Evolutionary conservation across 2,329 filamentous ascomycete genomes (phyloP).

Genomic region (Ambrosiella xylebori): DNA sequence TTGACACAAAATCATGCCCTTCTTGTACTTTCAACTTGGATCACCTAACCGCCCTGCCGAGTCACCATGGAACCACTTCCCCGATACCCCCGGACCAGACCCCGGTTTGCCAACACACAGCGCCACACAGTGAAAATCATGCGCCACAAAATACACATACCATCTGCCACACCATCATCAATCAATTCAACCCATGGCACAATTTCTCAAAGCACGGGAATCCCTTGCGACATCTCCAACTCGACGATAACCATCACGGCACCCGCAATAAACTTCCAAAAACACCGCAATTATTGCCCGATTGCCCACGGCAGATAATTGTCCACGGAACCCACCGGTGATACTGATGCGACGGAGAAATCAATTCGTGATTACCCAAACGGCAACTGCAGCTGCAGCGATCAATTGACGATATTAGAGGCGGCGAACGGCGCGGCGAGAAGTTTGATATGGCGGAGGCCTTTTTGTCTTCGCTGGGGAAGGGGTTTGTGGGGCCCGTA

Average conservation of each 20-base stretch:
- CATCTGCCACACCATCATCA: not conserved
- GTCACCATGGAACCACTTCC: not conserved
- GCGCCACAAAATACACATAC: not conserved
- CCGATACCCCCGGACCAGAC: not conserved
- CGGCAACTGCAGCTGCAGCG: not conserved
- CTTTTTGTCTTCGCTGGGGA: not conserved
- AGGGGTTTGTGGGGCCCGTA: not conserved
- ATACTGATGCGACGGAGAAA: no score
- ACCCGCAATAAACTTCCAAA: not conserved
- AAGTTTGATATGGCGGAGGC: slow-evolving; percentile 2
- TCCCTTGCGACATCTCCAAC: not conserved
- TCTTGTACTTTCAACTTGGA: slow-evolving; percentile 2
- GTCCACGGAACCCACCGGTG: no score
- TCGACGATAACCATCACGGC: not conserved
- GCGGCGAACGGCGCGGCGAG: no score
- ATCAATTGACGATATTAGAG: not conserved
- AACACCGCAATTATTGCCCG: no score
- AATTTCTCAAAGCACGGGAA: not conserved
- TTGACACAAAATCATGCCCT: not conserved
- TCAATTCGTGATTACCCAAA: no score
- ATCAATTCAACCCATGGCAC: not conserved
- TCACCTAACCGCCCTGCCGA: not conserved
- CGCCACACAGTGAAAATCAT: not conserved
- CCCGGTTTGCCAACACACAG: no score
- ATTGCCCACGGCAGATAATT: no score